These are phyloP conservation scores for Monascus ruber DNA, from an alignment of 2,329 filamentous ascomycete genomes.

Conservation along the genomic window DNA sequence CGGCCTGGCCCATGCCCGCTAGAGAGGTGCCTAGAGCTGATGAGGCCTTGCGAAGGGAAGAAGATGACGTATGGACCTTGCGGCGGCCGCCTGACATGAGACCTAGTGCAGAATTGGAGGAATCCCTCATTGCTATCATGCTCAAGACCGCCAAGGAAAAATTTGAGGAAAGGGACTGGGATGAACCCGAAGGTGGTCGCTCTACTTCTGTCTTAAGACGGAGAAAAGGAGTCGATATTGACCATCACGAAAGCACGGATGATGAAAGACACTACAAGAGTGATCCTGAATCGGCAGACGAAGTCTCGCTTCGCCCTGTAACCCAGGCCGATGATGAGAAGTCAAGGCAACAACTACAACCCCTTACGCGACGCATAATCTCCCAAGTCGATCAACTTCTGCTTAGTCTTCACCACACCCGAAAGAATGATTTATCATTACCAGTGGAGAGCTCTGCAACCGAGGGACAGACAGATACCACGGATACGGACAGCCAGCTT, in stretches of 20 bases:
- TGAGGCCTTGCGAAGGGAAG: constrained; percentile 39
- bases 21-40: constrained; percentile 48
- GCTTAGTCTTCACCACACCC: constrained; percentile 56
- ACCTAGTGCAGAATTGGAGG: constrained; percentile 55
- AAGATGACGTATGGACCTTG: constrained; percentile 43
- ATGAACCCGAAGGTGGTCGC: constrained; percentile 2
- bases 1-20: constrained; percentile 68
- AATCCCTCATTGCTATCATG: constrained; percentile 56
- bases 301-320: constrained; percentile 31
- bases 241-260: constrained; percentile 7
- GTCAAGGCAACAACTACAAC: constrained; percentile 53
- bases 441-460: constrained; percentile 15
- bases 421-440: constrained; percentile 38
- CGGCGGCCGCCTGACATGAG: constrained; percentile 33
- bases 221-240: constrained; percentile 1
- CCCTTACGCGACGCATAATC: constrained; percentile 60
- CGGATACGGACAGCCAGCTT: constrained; percentile 15
- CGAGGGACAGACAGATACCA: constrained; percentile 13
- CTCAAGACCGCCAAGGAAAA: constrained; percentile 56
- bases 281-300: constrained; percentile 6
- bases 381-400: constrained; percentile 59
- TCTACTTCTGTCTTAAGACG: too few relatives aligned
- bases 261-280: constrained; percentile 10
- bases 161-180: constrained; percentile 38
- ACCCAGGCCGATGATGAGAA: constrained; percentile 60